Conservation (phyloP, 164 flowering plant species). For the Tinospora cordifolia region DNA sequence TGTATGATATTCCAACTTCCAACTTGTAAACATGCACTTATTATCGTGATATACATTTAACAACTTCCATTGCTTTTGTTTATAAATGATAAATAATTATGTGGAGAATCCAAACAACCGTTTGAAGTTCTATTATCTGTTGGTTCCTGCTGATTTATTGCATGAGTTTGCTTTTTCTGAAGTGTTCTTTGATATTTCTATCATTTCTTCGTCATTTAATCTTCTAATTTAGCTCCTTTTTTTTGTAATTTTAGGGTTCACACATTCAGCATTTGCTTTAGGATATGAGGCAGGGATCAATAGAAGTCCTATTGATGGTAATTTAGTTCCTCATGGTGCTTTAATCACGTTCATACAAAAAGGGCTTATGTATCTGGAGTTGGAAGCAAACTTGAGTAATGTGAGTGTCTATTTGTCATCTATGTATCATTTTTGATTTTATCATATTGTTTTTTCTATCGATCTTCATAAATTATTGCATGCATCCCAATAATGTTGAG, state of each 20-base stretch:
- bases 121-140: no score
- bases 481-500: not conserved
- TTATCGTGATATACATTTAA: no score
- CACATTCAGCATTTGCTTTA: conserved; percentile 82
- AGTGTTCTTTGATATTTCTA: no score
- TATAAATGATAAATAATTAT: no score
- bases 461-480: not conserved
- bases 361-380: conserved; percentile 90
- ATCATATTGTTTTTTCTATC: not conserved
- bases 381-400: conserved; percentile 84
- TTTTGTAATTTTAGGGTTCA: conserved; percentile 55
- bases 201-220: not conserved
- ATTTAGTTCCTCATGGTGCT: conserved; percentile 91
- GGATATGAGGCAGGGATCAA: conserved; percentile 92
- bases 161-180: not conserved
- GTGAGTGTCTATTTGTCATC: conserved; percentile 37
- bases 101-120: no score
- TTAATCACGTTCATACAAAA: conserved; percentile 85
- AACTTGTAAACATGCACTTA: no score
- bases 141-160: not conserved
- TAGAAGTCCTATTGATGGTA: conserved; percentile 78
- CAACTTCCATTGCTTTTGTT: no score
- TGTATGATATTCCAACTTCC: no score
- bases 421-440: not conserved
- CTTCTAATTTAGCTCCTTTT: not conserved